Evolutionary conservation across 768 basidiomycete species (phyloP).

Genomic region (Tricholoma hemisulphureum): DNA sequence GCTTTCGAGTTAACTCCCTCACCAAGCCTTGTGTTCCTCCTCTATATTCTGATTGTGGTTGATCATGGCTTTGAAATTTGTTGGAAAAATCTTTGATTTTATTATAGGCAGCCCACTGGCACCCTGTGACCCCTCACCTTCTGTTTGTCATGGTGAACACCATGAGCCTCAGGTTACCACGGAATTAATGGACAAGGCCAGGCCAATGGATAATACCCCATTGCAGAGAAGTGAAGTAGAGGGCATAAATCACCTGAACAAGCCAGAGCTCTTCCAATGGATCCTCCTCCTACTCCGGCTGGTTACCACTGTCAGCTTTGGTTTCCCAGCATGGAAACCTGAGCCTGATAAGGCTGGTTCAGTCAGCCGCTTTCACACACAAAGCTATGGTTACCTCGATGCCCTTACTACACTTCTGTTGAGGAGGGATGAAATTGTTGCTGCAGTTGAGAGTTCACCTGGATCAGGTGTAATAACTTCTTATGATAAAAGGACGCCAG

Average conservation of each 20-base stretch:
- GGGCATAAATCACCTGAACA: no score
- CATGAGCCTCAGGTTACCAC: no score
- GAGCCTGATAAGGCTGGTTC: not conserved
- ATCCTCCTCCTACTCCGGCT: not conserved
- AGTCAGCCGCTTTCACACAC: not conserved
- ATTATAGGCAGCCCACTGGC: no score
- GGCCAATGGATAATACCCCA: no score
- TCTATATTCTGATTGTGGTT: no score
- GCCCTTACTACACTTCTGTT: not conserved
- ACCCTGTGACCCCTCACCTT: no score
- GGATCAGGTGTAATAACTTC: not conserved
- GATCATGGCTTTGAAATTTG: no score
- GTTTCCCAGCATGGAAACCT: not conserved
- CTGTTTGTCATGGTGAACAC: no score
- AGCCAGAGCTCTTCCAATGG: not conserved
- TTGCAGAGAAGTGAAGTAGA: no score
- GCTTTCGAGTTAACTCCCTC: no score
- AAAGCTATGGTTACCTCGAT: not conserved
- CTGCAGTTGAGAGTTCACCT: not conserved
- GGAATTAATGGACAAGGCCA: not conserved
- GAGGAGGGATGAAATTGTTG: not conserved
- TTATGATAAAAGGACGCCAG: not conserved
- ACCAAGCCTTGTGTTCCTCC: no score
- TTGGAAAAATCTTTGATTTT: no score
- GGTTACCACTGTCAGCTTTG: not conserved